phyloP scores from a whole-genome alignment of 305 asterid genomes.

The Rubia tinctorum region DNA sequence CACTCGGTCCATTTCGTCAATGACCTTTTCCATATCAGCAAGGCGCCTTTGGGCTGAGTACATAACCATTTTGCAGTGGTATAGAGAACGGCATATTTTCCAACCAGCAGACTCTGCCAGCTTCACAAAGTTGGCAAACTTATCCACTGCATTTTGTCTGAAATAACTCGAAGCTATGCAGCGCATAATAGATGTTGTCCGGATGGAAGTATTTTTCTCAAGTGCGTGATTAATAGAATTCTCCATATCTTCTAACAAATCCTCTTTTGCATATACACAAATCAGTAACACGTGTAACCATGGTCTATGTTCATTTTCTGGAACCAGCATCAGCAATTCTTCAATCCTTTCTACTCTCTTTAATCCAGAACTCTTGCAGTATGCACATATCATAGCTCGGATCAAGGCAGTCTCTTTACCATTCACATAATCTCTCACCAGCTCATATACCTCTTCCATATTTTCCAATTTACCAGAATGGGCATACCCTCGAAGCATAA shows the following conservation, averaged over 20 bases:
- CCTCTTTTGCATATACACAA: slow-evolving; percentile 63
- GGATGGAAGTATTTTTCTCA: slow-evolving; percentile 39
- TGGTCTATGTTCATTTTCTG: slow-evolving; percentile 51
- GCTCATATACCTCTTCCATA: slow-evolving; percentile 73
- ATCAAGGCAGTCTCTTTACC: slow-evolving; percentile 38
- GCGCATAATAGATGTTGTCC: slow-evolving; percentile 43
- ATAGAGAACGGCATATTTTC: slow-evolving; percentile 67
- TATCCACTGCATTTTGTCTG: slow-evolving; percentile 71
- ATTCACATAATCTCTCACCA: slow-evolving; percentile 43
- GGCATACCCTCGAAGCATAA: slow-evolving; percentile 87
- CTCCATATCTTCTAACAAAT: slow-evolving; percentile 66
- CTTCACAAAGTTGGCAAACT: slow-evolving; percentile 53
- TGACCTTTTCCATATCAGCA: slow-evolving; percentile 76
- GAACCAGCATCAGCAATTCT: slow-evolving; percentile 46
- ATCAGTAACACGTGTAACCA: slow-evolving; percentile 69
- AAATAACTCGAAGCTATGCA: slow-evolving; percentile 63
- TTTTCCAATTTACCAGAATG: slow-evolving; percentile 56
- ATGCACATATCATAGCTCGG: slow-evolving; percentile 65
- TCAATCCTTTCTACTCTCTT: slow-evolving; percentile 57
- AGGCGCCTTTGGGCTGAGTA: slow-evolving; percentile 59
- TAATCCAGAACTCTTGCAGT: slow-evolving; percentile 48
- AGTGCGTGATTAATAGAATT: slow-evolving; percentile 56
- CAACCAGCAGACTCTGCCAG: slow-evolving; percentile 73
- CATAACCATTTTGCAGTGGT: slow-evolving; percentile 87
- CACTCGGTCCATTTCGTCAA: slow-evolving; percentile 59